Percentiles rank a stretch among this genome's conserved stretches.
phyloP scores from a whole-genome alignment of 2,329 filamentous ascomycete genomes.

The Diplodia scrobiculata region DNA sequence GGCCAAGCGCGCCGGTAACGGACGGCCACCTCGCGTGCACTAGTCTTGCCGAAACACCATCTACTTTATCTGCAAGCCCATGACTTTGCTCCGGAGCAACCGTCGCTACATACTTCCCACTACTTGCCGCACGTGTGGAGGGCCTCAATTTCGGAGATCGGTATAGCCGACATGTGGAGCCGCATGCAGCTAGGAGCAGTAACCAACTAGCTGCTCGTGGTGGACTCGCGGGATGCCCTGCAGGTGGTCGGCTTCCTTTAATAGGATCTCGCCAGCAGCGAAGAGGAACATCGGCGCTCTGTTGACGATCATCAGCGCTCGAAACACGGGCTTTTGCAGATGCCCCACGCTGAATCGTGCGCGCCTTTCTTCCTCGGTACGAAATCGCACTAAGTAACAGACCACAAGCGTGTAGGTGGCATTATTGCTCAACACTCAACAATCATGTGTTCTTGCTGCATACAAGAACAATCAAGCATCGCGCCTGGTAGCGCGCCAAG shows the following conservation, averaged over 20 bases:
- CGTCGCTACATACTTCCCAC: not conserved
- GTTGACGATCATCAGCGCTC: not conserved
- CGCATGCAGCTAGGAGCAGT: not conserved
- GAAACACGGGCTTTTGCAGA: not conserved
- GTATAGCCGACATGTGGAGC: not conserved
- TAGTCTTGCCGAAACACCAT: not conserved
- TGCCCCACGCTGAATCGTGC: not conserved
- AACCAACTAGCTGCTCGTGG: not conserved
- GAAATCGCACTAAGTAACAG: not conserved
- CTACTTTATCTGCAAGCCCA: not conserved
- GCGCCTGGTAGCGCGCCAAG: no score
- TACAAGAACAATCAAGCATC: no score
- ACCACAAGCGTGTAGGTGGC: no score
- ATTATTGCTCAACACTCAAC: no score
- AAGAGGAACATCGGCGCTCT: not conserved
- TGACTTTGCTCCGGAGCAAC: not conserved
- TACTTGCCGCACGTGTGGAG: slow-evolving; percentile 1
- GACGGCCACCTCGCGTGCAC: not conserved
- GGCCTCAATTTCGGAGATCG: not conserved
- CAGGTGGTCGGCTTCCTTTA: not conserved
- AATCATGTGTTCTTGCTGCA: not conserved
- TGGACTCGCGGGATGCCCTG: not conserved
- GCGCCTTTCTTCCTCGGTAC: not conserved
- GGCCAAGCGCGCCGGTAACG: not conserved
- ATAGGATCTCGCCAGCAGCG: not conserved